Conservation (phyloP, 192 early-diverging fungal genomes). For the Coemansia sp. region DNA sequence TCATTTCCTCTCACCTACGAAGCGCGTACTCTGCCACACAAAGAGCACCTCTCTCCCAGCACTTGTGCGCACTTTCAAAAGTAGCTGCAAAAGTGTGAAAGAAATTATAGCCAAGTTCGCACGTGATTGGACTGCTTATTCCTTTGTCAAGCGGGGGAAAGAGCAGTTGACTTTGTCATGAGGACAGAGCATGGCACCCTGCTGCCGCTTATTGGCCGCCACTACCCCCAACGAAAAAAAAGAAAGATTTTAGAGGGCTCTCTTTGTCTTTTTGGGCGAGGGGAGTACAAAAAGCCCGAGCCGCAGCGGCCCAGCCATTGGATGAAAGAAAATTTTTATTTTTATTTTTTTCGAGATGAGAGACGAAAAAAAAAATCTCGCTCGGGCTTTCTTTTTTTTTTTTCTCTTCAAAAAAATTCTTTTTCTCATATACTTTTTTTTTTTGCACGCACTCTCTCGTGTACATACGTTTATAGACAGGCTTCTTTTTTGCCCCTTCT, state of each 20-base stretch:
- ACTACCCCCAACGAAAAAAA: background rate
- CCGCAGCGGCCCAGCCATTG: background rate
- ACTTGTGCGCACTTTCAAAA: too few species aligned
- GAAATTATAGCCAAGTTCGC: background rate
- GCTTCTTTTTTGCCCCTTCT: background rate
- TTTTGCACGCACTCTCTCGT: background rate
- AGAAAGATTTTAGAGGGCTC: background rate
- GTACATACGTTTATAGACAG: constrained; percentile 1
- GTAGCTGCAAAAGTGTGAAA: too few species aligned
- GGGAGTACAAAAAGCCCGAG: background rate
- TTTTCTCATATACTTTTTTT: constrained; percentile 4
- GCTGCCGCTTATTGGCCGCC: background rate
- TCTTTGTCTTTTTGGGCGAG: background rate
- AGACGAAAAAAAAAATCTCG: background rate
- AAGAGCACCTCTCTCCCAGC: too few species aligned
- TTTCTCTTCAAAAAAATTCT: background rate
- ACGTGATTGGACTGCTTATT: background rate
- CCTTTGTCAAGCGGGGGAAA: background rate
- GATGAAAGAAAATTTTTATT: background rate
- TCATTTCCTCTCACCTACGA: too few species aligned
- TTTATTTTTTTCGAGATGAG: background rate
- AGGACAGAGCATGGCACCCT: too few species aligned
- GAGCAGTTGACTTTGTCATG: too few species aligned
- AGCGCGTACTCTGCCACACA: too few species aligned
- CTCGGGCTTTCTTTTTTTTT: background rate